Percentiles rank a stretch among this genome's conserved stretches.
phyloP scores from a whole-genome alignment of 129 eudicot genomes.

The Kitagawia praeruptora region DNA sequence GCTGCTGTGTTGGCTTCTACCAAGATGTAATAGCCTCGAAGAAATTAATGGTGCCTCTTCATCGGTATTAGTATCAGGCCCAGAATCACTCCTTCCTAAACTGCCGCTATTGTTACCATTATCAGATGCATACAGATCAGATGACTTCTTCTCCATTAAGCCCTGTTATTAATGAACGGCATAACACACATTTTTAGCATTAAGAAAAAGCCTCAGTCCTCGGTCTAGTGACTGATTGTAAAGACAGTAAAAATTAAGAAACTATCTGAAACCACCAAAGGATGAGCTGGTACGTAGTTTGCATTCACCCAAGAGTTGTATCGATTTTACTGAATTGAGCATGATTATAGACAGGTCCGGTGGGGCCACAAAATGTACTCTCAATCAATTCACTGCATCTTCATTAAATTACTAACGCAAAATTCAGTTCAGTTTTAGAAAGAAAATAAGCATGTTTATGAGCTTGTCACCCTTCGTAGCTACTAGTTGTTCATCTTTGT shows the following conservation, averaged over 20 bases:
- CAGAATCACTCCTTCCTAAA: constrained; percentile 18
- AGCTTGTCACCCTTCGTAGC: too few relatives aligned
- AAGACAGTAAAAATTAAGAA: background rate
- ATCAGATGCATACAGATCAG: constrained; percentile 32
- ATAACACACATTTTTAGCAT: background rate
- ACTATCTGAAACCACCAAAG: background rate
- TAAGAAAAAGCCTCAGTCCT: background rate
- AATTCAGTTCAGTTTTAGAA: background rate
- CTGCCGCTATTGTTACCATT: constrained; percentile 14
- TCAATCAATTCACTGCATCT: background rate
- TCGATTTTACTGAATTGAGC: background rate
- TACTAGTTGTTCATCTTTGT: too few relatives aligned
- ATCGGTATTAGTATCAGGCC: constrained; percentile 21
- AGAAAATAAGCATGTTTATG: too few relatives aligned
- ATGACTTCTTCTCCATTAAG: constrained; percentile 41
- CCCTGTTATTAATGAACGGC: constrained; percentile 24
- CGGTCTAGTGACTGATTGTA: background rate
- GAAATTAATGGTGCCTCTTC: constrained; percentile 53
- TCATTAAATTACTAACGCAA: background rate
- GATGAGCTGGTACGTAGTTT: background rate
- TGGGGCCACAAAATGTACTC: background rate
- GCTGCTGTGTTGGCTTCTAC: constrained; percentile 30
- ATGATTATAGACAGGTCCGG: background rate
- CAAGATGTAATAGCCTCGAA: constrained; percentile 38
- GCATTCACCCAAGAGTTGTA: background rate